Percentiles rank a stretch among this genome's conserved stretches.
phyloP scores from a whole-genome alignment of 345 rosid genomes.

The Mallotus nudiflorus region DNA sequence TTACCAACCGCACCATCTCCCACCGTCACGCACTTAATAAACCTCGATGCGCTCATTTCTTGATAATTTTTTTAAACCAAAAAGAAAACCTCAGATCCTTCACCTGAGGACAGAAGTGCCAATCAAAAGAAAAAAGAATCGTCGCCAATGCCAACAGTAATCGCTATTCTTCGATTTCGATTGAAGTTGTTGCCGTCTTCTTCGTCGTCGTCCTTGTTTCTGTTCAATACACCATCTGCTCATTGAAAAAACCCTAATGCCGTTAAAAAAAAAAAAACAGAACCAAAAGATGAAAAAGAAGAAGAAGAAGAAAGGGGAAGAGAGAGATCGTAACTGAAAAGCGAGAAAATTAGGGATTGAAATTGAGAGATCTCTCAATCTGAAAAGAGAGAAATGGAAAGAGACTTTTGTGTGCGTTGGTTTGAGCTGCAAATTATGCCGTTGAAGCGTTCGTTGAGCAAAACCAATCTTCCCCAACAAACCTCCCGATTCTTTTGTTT shows the following conservation, averaged over 20 bases:
- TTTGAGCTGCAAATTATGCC: conserved; percentile 55
- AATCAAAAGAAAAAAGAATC: conserved; percentile 13
- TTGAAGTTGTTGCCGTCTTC: not conserved
- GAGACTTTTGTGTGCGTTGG: not conserved
- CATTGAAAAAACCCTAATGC: not conserved
- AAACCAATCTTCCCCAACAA: conserved; percentile 49
- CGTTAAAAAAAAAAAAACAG: conserved; percentile 11
- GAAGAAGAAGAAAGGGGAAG: not conserved
- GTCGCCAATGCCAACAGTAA: conserved; percentile 1
- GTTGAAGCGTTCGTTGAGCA: conserved; percentile 71
- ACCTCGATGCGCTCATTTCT: conserved; percentile 37
- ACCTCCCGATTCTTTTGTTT: conserved; percentile 25
- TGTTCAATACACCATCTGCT: conserved; percentile 37
- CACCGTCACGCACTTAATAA: conserved; percentile 36
- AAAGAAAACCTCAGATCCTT: conserved; percentile 32
- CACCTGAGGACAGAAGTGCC: conserved; percentile 27
- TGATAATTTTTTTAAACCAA: not conserved
- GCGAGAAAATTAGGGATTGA: conserved; percentile 18
- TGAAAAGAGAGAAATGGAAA: conserved; percentile 15
- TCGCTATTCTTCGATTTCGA: not conserved
- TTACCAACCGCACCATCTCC: conserved; percentile 38
- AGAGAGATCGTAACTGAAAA: conserved; percentile 8
- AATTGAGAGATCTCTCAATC: conserved; percentile 1
- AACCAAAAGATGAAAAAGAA: conserved; percentile 7
- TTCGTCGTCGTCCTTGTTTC: conserved; percentile 13